phyloP scores from a whole-genome alignment of 257 asterid species.

The Capsicum baccatum region DNA sequence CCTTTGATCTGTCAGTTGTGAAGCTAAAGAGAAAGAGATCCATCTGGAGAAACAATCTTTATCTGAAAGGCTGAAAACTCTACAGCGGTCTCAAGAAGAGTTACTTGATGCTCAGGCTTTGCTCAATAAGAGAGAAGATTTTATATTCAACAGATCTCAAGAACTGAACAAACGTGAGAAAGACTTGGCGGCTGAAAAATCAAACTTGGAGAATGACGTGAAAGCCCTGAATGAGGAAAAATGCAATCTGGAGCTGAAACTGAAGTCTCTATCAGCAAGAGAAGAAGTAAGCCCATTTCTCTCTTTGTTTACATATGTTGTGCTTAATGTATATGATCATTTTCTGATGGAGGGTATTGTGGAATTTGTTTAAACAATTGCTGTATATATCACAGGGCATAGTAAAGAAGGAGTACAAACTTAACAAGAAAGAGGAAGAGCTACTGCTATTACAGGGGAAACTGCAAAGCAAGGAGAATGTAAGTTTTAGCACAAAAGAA shows the following conservation, averaged over 20 bases:
- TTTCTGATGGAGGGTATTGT: background rate
- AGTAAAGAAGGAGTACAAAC: slow-evolving; percentile 58
- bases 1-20: slow-evolving; percentile 58
- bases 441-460: slow-evolving; percentile 67
- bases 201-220: slow-evolving; percentile 60
- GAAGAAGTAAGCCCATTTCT: slow-evolving; percentile 67
- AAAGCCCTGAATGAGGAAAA: slow-evolving; percentile 58
- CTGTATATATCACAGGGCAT: slow-evolving; percentile 52
- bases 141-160: slow-evolving; percentile 65
- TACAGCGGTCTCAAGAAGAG: slow-evolving; percentile 80
- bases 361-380: slow-evolving; percentile 18
- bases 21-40: slow-evolving; percentile 82
- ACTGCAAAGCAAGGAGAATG: slow-evolving; percentile 70
- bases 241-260: slow-evolving; percentile 55
- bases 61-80: slow-evolving; percentile 70
- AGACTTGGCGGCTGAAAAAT: slow-evolving; percentile 63
- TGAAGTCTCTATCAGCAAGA: slow-evolving; percentile 64
- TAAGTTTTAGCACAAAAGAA: slow-evolving; percentile 45
- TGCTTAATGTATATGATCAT: slow-evolving; percentile 30
- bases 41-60: slow-evolving; percentile 76
- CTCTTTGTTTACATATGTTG: slow-evolving; percentile 26
- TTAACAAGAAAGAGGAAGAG: slow-evolving; percentile 79
- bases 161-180: slow-evolving; percentile 67
- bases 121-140: slow-evolving; percentile 86
- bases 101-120: slow-evolving; percentile 81